Base-by-base conservation (phyloP, 2,329 filamentous ascomycete species). In the Fusarium hostae region DNA sequence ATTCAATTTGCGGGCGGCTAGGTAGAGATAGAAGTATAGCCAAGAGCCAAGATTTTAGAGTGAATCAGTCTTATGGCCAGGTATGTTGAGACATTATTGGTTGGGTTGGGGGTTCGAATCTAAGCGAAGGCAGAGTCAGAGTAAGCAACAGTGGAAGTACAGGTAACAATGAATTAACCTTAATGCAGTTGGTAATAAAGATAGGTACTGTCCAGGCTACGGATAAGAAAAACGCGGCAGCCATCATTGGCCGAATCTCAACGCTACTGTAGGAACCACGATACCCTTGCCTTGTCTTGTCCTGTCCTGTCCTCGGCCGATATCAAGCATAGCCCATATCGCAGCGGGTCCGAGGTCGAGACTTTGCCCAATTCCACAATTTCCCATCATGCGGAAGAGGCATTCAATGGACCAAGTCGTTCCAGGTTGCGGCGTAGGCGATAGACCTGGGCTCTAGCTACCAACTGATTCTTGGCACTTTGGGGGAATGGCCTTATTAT, bases 321-420 rank as follows among this genome's bases (percentile, higher is more conserved):
- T 56, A 56, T 39, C 34, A 41, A 47, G 20, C 32, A 61, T 45
- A 51, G 32, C 37, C 39, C 44, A 30, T 40, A 43, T 30, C 26
- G 32, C n/a, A 52, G 52, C 52, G 61, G 61, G 63, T 59, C 63
- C 52, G 60, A 63, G 22, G 39, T 48, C 65, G 51, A 54, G 65
- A 68, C 57, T 47, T 34, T 11, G 32, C 32, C 57, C 39, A 44
- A 22, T 35, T 50, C 48, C 48, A 51, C 44, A 28, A 66, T 41
- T 52, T 47, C 41, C 32, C 48, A 50, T 61, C 81, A 95, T 82
- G 16, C 86, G 86, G 79, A 95, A 39, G 40, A 59, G 35, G 37
- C 26, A 44, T 59, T 55, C 30, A 44, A 30, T 41, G 39, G 39
- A 26, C 40, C 24, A 56, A 95, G 72, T 92, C 87, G 9, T 90